Base-by-base conservation (phyloP, 371 early-diverging fungal species). In the Modicella reniformis region DNA sequence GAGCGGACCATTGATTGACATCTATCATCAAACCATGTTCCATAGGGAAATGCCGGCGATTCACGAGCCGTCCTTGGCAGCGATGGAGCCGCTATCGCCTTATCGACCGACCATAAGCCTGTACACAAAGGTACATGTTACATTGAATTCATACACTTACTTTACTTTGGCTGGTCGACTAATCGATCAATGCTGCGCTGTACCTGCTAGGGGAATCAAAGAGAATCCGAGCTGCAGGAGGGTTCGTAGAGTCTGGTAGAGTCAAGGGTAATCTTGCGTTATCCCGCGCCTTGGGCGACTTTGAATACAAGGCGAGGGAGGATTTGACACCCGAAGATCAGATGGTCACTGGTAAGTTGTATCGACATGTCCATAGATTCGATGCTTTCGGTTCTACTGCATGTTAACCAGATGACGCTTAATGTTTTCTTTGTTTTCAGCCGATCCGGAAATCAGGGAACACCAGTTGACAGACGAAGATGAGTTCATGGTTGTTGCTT, bases 231-330 rank as follows among this genome's bases (percentile, higher is more conserved):
- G 86, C 85, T 5, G 97, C 95, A 28, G 98, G 98, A 59, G 96
- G 98, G 5, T 95, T 92, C 86, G 96, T 98, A 37, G 96, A 97
- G 72, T 94, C 90, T 85, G 95, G 95, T 7, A 90, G 98, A 29
- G 98, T 98, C 41, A 98, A 98, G 83, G 98, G 98, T 87, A 96
- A 94, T 76, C 85, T 97, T 41, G 98, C 98, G 7, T 84, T 98
- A 60, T 96, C 96, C 40, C 91, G 98, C 56, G 98, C 98, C 3
- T 85, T 98, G 54, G 98, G 98, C 32, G 98, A 98, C 81, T 96
- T 96, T 81, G 96, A 97, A 80, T 97, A 94, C 84, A 98, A 98
- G 85, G 84, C 86, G 64, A 91, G 89, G 69, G 62, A 80, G 3
- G 72, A 87, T 48, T 70, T 95, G 47, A 81, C 91, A 3, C 82